A percentile compares a stretch with the other conserved stretches of the same genome.
Evolutionary conservation across 176 grass and related monocot genomes (phyloP).

Genomic region (Cocos nucifera): DNA sequence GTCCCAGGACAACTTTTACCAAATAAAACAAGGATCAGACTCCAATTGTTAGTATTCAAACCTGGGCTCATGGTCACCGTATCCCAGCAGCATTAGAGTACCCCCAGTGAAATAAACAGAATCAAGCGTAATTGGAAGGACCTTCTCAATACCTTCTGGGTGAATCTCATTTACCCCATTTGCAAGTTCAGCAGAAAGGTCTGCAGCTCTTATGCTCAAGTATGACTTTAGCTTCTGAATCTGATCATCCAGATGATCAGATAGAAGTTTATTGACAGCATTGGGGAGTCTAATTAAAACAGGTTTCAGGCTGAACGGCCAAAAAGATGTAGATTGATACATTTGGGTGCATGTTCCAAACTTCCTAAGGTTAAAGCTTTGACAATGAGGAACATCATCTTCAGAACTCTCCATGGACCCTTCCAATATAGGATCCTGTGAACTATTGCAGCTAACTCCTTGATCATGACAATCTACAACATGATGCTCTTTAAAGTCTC

Average conservation of each 20-base stretch:
- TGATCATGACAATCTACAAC: constrained; percentile 14
- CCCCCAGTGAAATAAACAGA: constrained; percentile 80
- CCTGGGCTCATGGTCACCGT: constrained; percentile 87
- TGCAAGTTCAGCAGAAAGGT: constrained; percentile 48
- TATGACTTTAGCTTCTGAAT: constrained; percentile 57
- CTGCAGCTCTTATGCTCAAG: constrained; percentile 50
- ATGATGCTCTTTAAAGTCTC: constrained; percentile 9
- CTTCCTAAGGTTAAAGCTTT: constrained; percentile 24
- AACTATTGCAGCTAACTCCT: constrained; percentile 11
- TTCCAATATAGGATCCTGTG: neutral
- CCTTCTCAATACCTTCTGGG: constrained; percentile 35
- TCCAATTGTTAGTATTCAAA: constrained; percentile 10
- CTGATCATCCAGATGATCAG: constrained; percentile 36
- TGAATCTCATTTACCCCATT: constrained; percentile 50
- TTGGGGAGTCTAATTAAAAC: constrained; percentile 19
- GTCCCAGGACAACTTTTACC: too few species aligned
- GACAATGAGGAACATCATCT: constrained; percentile 10
- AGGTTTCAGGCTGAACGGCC: constrained; percentile 30
- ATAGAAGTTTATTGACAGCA: constrained; percentile 21
- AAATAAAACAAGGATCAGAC: neutral
- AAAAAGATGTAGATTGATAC: constrained; percentile 42
- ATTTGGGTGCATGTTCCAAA: constrained; percentile 56
- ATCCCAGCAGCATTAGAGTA: constrained; percentile 85
- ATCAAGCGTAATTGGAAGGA: constrained; percentile 69
- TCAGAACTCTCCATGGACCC: constrained; percentile 13